Evolutionary conservation across 441 rosid species (phyloP).

Genomic region (Bocquillonia castaneifolia): DNA sequence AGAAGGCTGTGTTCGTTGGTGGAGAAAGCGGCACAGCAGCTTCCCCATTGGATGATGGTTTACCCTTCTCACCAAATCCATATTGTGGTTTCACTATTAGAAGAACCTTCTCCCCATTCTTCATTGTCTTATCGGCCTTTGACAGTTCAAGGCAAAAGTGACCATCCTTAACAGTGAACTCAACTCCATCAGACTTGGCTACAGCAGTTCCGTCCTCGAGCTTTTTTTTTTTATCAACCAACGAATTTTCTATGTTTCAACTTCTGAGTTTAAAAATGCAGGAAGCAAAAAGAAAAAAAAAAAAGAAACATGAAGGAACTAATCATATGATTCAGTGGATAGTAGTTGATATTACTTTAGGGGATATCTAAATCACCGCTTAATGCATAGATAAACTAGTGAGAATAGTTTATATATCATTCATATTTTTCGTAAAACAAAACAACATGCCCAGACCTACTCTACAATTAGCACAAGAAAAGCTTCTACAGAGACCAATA

Average conservation of each 20-base stretch:
- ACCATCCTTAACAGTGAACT: constrained; percentile 74
- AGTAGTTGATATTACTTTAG: background rate
- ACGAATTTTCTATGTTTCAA: background rate
- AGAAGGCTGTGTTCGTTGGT: too few species aligned
- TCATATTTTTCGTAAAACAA: constrained; percentile 10
- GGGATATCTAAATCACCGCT: constrained; percentile 6
- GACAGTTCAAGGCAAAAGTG: constrained; percentile 73
- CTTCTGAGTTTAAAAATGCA: background rate
- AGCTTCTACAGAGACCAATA: constrained; percentile 5
- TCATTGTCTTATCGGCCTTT: constrained; percentile 83
- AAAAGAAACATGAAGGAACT: background rate
- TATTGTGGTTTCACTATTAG: constrained; percentile 83
- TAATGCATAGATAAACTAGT: constrained; percentile 21
- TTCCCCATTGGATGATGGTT: constrained; percentile 46
- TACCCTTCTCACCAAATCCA: constrained; percentile 91
- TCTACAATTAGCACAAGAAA: constrained; percentile 15
- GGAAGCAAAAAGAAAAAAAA: background rate
- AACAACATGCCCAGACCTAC: constrained; percentile 23
- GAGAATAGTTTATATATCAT: constrained; percentile 15
- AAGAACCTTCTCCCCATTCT: constrained; percentile 68
- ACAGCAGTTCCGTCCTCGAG: constrained; percentile 73
- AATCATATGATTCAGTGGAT: constrained; percentile 5
- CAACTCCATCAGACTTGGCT: constrained; percentile 65
- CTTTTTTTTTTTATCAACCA: background rate
- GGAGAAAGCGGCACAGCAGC: constrained; percentile 70